phyloP scores from a whole-genome alignment of 176 grass and related monocot genomes.

The Neostapfia colusana region DNA sequence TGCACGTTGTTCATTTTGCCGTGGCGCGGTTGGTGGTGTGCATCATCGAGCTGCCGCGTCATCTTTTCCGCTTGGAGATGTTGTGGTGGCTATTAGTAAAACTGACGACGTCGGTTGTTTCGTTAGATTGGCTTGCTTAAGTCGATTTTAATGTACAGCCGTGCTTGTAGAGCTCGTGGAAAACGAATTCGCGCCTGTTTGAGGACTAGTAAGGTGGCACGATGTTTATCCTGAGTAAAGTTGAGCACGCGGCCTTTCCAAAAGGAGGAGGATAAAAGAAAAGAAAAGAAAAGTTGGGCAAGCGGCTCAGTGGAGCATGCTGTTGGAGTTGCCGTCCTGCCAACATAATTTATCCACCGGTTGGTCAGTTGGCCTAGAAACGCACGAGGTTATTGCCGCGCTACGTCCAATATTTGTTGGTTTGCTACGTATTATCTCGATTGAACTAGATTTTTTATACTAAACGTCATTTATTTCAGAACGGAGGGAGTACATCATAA shows the following conservation, averaged over 20 bases:
- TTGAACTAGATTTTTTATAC: too few relatives aligned
- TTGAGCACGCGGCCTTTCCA: background rate
- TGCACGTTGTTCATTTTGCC: background rate
- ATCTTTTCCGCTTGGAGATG: background rate
- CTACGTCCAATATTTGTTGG: too few relatives aligned
- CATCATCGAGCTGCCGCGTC: background rate
- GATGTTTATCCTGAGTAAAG: background rate
- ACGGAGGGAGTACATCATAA: too few relatives aligned
- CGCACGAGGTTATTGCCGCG: background rate
- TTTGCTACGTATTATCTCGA: too few relatives aligned
- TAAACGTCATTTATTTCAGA: too few relatives aligned
- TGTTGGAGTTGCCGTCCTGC: background rate
- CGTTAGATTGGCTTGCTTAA: background rate
- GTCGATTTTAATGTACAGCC: background rate
- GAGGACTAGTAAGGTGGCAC: background rate
- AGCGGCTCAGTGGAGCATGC: background rate
- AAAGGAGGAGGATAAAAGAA: background rate
- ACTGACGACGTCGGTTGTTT: background rate
- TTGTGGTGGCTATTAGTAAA: background rate
- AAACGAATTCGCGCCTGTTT: background rate
- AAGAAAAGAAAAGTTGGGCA: background rate
- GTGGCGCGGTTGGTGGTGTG: background rate
- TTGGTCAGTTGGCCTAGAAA: background rate
- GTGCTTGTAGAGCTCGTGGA: background rate
- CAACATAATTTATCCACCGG: background rate